Percentiles rank a stretch among this genome's conserved stretches.
Evolutionary conservation across 768 basidiomycete species (phyloP).

Genomic region (Rhodotorula graminis): DNA sequence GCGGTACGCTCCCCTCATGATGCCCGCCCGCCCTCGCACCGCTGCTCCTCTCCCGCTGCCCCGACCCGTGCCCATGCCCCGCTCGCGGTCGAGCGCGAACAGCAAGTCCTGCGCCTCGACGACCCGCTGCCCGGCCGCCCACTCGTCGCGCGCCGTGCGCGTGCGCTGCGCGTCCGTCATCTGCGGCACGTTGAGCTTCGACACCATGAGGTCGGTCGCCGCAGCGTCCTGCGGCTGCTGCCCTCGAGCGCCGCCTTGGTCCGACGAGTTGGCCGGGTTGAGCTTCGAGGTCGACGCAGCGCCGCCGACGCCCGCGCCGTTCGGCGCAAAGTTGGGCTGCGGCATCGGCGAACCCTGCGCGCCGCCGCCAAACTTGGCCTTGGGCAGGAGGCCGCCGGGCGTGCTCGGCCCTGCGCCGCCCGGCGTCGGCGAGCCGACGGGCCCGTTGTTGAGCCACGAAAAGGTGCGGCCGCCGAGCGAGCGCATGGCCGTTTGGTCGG

Average conservation of each 20-base stretch:
- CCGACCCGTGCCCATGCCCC: constrained; percentile 29
- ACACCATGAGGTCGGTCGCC: constrained; percentile 13
- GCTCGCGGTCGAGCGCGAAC: constrained; percentile 68
- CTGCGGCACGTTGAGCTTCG: constrained; percentile 20
- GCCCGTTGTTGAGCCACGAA: constrained; percentile 75
- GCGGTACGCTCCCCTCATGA: constrained; percentile 8
- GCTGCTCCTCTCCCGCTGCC: constrained; percentile 24
- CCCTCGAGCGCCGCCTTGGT: constrained; percentile 50
- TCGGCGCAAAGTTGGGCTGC: constrained; percentile 25
- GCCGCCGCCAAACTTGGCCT: constrained; percentile 32
- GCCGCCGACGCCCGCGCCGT: constrained; percentile 41
- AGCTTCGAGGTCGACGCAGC: constrained; percentile 12
- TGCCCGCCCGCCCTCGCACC: constrained; percentile 22
- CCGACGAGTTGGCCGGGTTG: constrained; percentile 41
- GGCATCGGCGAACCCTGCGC: constrained; percentile 6
- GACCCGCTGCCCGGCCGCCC: constrained; percentile 59
- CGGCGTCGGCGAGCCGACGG: constrained; percentile 21
- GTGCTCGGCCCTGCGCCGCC: constrained; percentile 6
- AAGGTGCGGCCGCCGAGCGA: constrained; percentile 74
- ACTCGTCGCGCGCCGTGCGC: constrained; percentile 47
- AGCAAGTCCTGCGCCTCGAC: constrained; percentile 74
- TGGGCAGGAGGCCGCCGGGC: constrained; percentile 31
- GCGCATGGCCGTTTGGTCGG: constrained; percentile 79
- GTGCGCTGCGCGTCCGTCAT: constrained; percentile 52
- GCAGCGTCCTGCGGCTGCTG: constrained; percentile 63